Evolutionary conservation across 2,329 filamentous ascomycete species (phyloP), one percentile per base, ranked within the genome.

Genomic region (Rhynchosporium graminicola): DNA sequence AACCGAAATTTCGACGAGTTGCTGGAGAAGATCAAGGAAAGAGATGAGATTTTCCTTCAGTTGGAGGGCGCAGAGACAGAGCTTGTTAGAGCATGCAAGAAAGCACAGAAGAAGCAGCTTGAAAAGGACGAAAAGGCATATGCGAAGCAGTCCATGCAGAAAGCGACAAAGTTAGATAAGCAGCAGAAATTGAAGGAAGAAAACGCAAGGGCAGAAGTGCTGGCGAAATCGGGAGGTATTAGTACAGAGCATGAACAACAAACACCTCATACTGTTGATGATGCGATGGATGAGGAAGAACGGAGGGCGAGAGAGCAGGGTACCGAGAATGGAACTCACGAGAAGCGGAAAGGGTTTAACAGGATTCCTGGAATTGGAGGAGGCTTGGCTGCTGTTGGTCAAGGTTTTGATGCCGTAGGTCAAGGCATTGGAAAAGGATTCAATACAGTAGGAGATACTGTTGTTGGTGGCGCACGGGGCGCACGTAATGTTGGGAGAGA

Each of bases 1-100:
- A 99, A 97, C 63, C 86, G 94, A 65, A 91, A 99, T 73, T 88
- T 92, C 68, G 91, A 93, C 48, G 83, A 88, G 8, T 82, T 99
- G 10, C 83, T 91, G 52, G 89, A 93, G 65, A 98, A 98, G 74
- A 89, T 98, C 51, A 84, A 90, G 55, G 79, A 86, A 66, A 85
- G 95, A 50, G 86, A 92, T 64, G 78, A 83, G 8, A 79, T 97
- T 13, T 92, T 94, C 52, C 75, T 82, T 47, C 79, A 81, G 61
- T 83, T 99, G 0, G 95, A 99, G 73, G 77, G 77, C 8, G 94
- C 94, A 1, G 89, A 98, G 76, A 97, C 92, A 0, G 86, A 91
- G 28, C 79, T 99, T 46, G 90, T 99, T 68, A 88, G 87, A 63
- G 81, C 82, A 51, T 93, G 91, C 60, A 93, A 92, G 72, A 91